Base-by-base conservation (phyloP, 2,329 filamentous ascomycete species). In the Penicillium psychrosexuale region DNA sequence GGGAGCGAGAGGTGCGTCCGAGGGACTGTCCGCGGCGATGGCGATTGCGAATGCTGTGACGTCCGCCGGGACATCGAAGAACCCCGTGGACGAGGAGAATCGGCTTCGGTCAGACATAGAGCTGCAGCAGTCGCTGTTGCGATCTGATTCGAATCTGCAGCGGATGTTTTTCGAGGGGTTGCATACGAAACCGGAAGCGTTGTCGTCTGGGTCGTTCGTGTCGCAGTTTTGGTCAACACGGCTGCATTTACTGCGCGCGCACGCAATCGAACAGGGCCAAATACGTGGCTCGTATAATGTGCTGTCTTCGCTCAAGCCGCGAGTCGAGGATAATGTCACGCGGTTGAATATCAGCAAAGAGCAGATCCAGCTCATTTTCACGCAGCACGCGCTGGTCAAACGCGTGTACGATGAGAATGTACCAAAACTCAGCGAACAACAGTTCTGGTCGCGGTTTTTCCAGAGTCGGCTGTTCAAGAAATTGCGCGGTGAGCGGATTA, bases 361-460 rank as follows among this genome's bases (percentile, higher is more conserved):
- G 73, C 92, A 97, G 73, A 90, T 97, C 48, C 88, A 92, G 67
- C 84, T 96, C 68, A 94, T 99, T 50, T 92, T 99, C 73, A 86
- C 84, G 57, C 94, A 97, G 71, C 93, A 99, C 72, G 91, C 94
- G 2, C 80, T 99, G 0, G 88, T 99, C 56, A 89, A 90, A 70
- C 85, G 86, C 19, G 89, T 96, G 7, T 97, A 97, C 73, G 91
- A 97, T 68, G 92, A 97, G 69, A 91, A 92, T 61, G 91, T 97
- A 0, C 91, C 90, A 5, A 89, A 88, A 56, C 74, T 95, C 37
- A 85, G 82, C 27, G 90, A 96, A 66, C 80, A 81, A 53, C 85
- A 90, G 47, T 99, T 99, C 70, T 99, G 93, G 92, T 89, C 89
- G 6, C 84, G 90, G 13, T 99, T 99, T 75, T 97, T 99, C 71